Percentiles rank a stretch among this genome's conserved stretches.
Conservation (phyloP, 805 yeast species). For the Blastobotrys chiropterorum region DNA sequence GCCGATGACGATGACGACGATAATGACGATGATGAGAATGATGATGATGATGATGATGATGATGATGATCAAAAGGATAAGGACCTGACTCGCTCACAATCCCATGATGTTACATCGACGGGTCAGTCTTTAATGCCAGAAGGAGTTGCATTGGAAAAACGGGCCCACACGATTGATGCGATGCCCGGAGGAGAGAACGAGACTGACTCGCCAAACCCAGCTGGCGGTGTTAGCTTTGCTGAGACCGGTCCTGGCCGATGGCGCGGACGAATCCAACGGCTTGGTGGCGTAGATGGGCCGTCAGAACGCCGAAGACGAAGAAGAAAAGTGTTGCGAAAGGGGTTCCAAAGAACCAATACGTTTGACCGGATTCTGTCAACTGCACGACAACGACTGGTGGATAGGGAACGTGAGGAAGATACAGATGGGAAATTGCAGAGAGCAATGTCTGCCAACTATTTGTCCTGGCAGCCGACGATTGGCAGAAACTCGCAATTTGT, state of each 20-base stretch:
- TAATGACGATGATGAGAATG: constrained; percentile 4
- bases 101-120: neutral
- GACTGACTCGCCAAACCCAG: neutral
- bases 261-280: neutral
- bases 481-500: constrained; percentile 93
- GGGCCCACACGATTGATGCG: constrained; percentile 1
- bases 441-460: constrained; percentile 41
- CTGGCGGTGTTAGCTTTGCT: neutral
- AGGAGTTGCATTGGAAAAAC: neutral
- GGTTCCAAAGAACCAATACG: neutral
- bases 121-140: neutral
- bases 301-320: neutral
- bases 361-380: constrained; percentile 3
- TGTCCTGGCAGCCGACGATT: constrained; percentile 86
- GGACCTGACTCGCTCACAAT: neutral
- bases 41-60: constrained; percentile 2
- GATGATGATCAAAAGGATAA: neutral
- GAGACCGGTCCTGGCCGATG: neutral
- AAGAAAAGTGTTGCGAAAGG: neutral
- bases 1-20: neutral
- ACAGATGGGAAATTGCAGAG: neutral
- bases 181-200: neutral
- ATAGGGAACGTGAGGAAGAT: neutral
- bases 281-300: neutral
- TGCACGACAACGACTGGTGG: neutral